Percentiles rank a stretch among this genome's conserved stretches.
Conservation (phyloP, 306 rosid genomes). For the Vigna nakashimae region DNA sequence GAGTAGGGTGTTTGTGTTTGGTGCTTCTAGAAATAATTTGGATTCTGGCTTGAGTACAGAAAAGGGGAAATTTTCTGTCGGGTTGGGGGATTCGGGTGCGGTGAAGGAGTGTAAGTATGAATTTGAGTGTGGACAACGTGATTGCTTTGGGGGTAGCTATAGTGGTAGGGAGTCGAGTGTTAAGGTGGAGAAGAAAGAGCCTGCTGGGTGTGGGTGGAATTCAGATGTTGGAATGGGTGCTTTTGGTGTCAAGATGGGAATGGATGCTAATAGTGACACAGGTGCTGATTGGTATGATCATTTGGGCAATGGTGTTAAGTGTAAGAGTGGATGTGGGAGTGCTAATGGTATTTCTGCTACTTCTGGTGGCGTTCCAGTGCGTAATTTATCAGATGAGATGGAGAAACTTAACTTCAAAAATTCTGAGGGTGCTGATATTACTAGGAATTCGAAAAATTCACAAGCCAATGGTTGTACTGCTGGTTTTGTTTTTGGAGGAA, state of each 20-base stretch:
- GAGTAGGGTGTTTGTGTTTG: conserved; percentile 46
- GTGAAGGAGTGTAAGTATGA: conserved; percentile 41
- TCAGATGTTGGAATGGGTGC: conserved; percentile 34
- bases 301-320: conserved; percentile 40
- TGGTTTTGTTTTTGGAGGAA: conserved; percentile 49
- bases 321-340: conserved; percentile 38
- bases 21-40: conserved; percentile 41
- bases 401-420: conserved; percentile 64
- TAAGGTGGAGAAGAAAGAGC: conserved; percentile 47
- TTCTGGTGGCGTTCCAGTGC: conserved; percentile 38
- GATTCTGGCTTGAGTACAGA: conserved; percentile 40
- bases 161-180: conserved; percentile 27
- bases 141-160: conserved; percentile 45
- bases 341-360: conserved; percentile 32
- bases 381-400: conserved; percentile 64
- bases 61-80: conserved; percentile 41
- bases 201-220: conserved; percentile 36
- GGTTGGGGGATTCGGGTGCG: conserved; percentile 27
- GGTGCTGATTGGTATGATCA: conserved; percentile 32
- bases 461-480: conserved; percentile 40
- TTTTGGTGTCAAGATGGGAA: conserved; percentile 43
- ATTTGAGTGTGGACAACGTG: conserved; percentile 35
- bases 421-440: conserved; percentile 45
- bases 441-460: conserved; percentile 35
- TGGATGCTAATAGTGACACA: conserved; percentile 3